Evolutionary conservation across 257 asterid species (phyloP), one percentile per base, ranked within the genome.

Genomic region (Przewalskia tangutica): DNA sequence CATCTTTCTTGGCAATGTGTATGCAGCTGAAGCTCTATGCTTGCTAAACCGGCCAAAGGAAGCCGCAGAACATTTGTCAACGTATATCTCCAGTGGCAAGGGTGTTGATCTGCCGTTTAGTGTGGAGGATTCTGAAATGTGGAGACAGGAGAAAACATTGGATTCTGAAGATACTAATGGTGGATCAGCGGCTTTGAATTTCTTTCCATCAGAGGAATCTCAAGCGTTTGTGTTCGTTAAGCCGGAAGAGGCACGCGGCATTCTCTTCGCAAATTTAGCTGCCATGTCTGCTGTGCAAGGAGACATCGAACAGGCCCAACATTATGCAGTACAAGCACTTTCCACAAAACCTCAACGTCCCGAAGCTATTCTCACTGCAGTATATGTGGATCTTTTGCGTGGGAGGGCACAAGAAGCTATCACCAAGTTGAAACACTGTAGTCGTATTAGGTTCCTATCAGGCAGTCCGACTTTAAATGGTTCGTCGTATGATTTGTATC

Each of bases 1-100:
- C 77, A 4, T 85, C 17, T 95, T 91, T 76, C 67, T 93, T 59
- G 98, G 97, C 18, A 87, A 89, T 34, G 77, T 92, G 88, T 93
- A 95, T 75, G 94, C 91, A 65, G 92, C 98, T 16, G 99, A 95
- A 84, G 99, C 99, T 81, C 76, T 95, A 48, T 95, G 98, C 94
- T 64, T 88, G 82, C 90, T 95, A 44, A 92, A 90, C 86, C 90
- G 83, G 86, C 90, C 92, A 18, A 84, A 88, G 83, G 99, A 93
- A 86, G 99, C 99, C 79, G 91, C 97, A 54, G 93, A 89, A 63
- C 85, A 81, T 85, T 83, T 95, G 88, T 75, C 66, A 81, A 44
- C 17, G 27, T 90, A 89, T 82, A 79, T 91, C 18, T 87, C 95
- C n/a, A 80, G 81, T 82, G 95, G 87, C 66, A 83, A 86, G 83